Base-by-base conservation (phyloP, 2,329 filamentous ascomycete genomes). In the Gnomoniopsis smithogilvyi region DNA sequence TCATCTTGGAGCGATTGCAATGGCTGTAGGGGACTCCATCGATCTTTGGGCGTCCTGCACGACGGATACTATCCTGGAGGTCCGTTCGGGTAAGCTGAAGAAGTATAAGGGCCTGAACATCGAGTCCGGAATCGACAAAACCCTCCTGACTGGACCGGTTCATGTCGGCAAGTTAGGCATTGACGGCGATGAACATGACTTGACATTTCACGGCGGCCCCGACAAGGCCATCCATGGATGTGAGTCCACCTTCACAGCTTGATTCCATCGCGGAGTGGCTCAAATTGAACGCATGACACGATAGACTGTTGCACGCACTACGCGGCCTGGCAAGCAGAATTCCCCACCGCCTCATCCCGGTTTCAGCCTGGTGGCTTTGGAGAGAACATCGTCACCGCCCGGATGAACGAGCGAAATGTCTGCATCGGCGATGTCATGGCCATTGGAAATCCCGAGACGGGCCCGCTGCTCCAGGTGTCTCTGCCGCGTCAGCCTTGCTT, bases 401-500 rank as follows among this genome's bases (percentile, higher is more conserved):
- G 74, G 45, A 80, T 87, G 74, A 87, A 86, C 64, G 86, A 89
- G 72, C 76, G 78, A 38, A 88, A 85, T 63, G 73, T 88, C 1
- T 88, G 86, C 69, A 85, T 89, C 54, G 86, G 86, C 22, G 86
- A 89, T 64, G 72, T 83, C 15, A 73, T 86, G 19, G 73, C 77
- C 0, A 76, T 88, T 8, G 78, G 80, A 0, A 71, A 75, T 49
- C 73, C 76, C 2, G 75, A 84, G 0, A 30, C 49, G 2, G 51
- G 51, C 2, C 53, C 54, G 11, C 59, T 84, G 2, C 74, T 88
- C 0, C 81, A 88, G 64, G 81, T 88, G 24, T 82, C 79, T 62
- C 72, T 87, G 24, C 86, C 86, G 0, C 78, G 86, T 17, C 80
- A 85, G 64, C 86, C 86, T 11, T 89, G 86, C 72, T 89, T 82